Conservation (phyloP, 2,329 filamentous ascomycete species). For the Fusarium sp. region DNA sequence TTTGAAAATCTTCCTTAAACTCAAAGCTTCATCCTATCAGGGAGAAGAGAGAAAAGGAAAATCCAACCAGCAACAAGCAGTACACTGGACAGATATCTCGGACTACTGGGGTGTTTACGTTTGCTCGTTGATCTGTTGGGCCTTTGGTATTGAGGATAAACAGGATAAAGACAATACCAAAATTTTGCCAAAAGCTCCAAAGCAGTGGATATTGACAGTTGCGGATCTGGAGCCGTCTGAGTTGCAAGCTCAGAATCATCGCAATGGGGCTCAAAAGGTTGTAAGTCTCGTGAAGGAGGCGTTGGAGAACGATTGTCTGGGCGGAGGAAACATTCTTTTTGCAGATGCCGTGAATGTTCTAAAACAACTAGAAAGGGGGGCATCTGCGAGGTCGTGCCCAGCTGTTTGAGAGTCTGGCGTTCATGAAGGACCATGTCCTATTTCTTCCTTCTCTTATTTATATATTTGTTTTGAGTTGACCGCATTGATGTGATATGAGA, state of each 20-base stretch:
- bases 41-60: slow-evolving; percentile 1
- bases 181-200: slow-evolving; percentile 42
- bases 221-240: slow-evolving; percentile 53
- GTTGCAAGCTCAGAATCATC: slow-evolving; percentile 49
- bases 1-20: slow-evolving; percentile 56
- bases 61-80: slow-evolving; percentile 5
- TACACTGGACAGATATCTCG: slow-evolving; percentile 51
- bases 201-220: slow-evolving; percentile 53
- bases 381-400: slow-evolving; percentile 44
- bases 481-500: slow-evolving; percentile 6
- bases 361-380: slow-evolving; percentile 58
- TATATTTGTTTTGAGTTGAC: not conserved
- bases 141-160: slow-evolving; percentile 54
- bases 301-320: slow-evolving; percentile 60
- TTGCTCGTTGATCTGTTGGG: slow-evolving; percentile 68
- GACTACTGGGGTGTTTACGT: slow-evolving; percentile 67
- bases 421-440: not conserved
- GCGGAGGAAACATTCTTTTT: slow-evolving; percentile 59
- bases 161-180: slow-evolving; percentile 24
- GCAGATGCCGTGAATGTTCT: slow-evolving; percentile 64
- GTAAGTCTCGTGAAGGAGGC: slow-evolving; percentile 58
- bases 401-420: not conserved
- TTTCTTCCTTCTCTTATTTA: not conserved
- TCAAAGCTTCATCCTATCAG: slow-evolving; percentile 16
- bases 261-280: slow-evolving; percentile 55